A percentile compares a stretch with the other conserved stretches of the same genome.
Evolutionary conservation across 305 asterid genomes (phyloP).

Genomic region (Lippia alba): DNA sequence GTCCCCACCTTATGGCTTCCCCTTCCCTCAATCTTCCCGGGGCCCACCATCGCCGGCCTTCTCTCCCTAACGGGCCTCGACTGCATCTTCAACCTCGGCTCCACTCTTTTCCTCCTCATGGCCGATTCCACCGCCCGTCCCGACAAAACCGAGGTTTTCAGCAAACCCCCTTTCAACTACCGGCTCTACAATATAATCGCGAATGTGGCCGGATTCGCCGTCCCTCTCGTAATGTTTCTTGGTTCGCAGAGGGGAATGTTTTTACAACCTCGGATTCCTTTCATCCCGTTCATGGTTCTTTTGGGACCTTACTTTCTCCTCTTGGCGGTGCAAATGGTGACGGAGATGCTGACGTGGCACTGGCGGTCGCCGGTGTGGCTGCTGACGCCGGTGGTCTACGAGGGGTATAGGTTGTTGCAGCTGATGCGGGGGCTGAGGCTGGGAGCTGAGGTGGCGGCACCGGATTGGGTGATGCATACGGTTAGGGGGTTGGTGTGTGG

Average conservation of each 20-base stretch:
- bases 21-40: slow-evolving; percentile 75
- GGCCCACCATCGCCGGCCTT: slow-evolving; percentile 92
- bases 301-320: slow-evolving; percentile 91
- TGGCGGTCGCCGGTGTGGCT: slow-evolving; percentile 97
- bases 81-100: slow-evolving; percentile 94
- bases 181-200: slow-evolving; percentile 85
- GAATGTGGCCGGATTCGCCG: slow-evolving; percentile 52
- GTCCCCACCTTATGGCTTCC: slow-evolving; percentile 96
- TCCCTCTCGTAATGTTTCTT: slow-evolving; percentile 57
- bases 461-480: slow-evolving; percentile 75
- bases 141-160: slow-evolving; percentile 39
- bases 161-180: slow-evolving; percentile 74
- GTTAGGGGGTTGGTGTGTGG: slow-evolving; percentile 82
- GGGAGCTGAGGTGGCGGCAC: slow-evolving; percentile 73
- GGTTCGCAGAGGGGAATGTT: slow-evolving; percentile 58
- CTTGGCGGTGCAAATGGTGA: slow-evolving; percentile 68
- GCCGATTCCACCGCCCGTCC: slow-evolving; percentile 81
- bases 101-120: slow-evolving; percentile 87
- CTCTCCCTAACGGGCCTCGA: slow-evolving; percentile 91
- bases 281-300: slow-evolving; percentile 68
- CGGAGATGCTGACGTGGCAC: slow-evolving; percentile 95
- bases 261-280: slow-evolving; percentile 66
- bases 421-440: slow-evolving; percentile 95
- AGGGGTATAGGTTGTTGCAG: slow-evolving; percentile 81
- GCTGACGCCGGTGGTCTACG: slow-evolving; percentile 86